Conservation (phyloP, 768 basidiomycete genomes). For the Rhodotorula kratochvilovae region DNA sequence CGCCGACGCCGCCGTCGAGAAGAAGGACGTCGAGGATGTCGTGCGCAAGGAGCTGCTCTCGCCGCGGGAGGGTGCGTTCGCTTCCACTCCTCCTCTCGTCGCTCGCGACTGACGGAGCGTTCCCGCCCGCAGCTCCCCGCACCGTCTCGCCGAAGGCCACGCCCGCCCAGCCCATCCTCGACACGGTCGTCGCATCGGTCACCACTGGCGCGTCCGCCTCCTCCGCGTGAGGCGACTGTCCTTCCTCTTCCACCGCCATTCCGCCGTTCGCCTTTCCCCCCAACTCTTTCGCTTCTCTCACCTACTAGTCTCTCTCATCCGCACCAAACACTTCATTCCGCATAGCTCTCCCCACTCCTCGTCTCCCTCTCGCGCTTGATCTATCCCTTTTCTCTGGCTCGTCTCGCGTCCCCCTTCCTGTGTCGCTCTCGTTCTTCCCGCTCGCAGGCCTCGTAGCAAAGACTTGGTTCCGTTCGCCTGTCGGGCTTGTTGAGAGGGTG, state of each 20-base stretch:
- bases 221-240: not conserved
- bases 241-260: not conserved
- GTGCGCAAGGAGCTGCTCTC: slow-evolving; percentile 2
- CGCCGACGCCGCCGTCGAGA: not conserved
- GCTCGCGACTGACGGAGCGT: not conserved
- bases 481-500: too few relatives aligned
- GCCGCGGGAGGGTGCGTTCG: slow-evolving; percentile 1
- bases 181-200: slow-evolving; percentile 10
- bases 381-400: not conserved
- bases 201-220: not conserved
- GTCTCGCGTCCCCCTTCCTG: too few relatives aligned
- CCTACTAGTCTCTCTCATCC: not conserved
- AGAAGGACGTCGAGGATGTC: not conserved
- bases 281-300: too few relatives aligned
- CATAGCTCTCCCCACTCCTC: too few relatives aligned
- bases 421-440: too few relatives aligned
- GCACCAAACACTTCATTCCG: not conserved
- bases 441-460: too few relatives aligned
- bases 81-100: not conserved
- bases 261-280: not conserved
- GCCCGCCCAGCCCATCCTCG: slow-evolving; percentile 18
- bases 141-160: slow-evolving; percentile 21
- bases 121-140: not conserved
- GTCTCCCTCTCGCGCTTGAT: too few relatives aligned
- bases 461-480: too few relatives aligned